Evolutionary conservation across 495 filamentous ascomycete species (phyloP), one percentile per base, ranked within the genome.

Genomic region (Jackrogersella minutella): DNA sequence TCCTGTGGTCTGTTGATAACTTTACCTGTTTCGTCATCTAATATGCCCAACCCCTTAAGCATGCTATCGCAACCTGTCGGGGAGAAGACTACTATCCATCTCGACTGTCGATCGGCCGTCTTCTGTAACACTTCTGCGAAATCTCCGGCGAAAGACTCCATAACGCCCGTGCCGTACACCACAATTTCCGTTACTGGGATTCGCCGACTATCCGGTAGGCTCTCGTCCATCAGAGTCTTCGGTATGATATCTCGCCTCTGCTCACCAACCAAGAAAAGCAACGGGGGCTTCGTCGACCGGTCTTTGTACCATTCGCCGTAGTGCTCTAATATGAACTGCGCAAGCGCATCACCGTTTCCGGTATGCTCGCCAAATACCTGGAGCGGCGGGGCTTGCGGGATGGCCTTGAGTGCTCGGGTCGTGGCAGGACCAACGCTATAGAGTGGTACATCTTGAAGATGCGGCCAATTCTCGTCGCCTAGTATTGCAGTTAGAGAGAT

Each of bases 371-470:
- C 96, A 69, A 87, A 84, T 55, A 92, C 81, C 13, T 82, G 83
- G 9, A 88, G 78, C 10, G 78, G 71, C 10, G 73, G 77, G 9
- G 52, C 43, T 47, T 81, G 78, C 34, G 80, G 76, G 5, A 94
- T 79, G 2, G 87, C 84, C 39, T 79, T 79, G 34, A 97, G 78
- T 4, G 91, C 87, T 24, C 88, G 84, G 8, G 88, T 90, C 5
- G 95, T 99, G 3, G 95, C 95, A 6, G 95, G 94, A 0, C 95
- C 95, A 59, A 99, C 95, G 33, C 90, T 92, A 76, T 97, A 99
- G 16, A 97, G 78, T 22, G 87, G 85, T 41, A 91, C 71, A 39
- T 82, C 72, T 49, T 81, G 78, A 53, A 85, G 75, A 69, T 80
- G 77, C 75, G 76, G 79, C 79, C 75, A 85, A 19, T 36, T 56